Evolutionary conservation across 2,329 filamentous ascomycete genomes (phyloP), one percentile per base, ranked within the genome.

Genomic region (Massarina eburnea): DNA sequence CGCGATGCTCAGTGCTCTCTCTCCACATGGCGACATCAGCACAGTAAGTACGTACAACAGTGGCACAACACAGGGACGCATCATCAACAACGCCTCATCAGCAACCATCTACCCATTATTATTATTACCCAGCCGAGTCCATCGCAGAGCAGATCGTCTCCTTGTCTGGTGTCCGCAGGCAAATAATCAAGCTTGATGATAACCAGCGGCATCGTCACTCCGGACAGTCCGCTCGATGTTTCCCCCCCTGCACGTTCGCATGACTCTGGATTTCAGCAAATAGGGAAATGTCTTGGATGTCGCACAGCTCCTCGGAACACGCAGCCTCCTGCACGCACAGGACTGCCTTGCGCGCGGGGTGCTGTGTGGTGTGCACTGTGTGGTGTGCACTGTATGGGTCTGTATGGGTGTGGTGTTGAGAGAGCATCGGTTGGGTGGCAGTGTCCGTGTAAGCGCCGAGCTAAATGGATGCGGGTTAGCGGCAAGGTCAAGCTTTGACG

Each of bases 211-310:
- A 45, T 43, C 27, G 42, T 43, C 40, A 34, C 45, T 46, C 46
- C 41, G 43, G 43, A 52, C 51, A 54, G 48, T 53, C 53, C 51
- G 19, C 49, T 15, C 6, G 12, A 19, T 4, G 15, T 15, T 26
- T 21, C 12, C 35, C 21, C 12, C 35, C 21, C 50, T 48, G 50
- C 59, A 49, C 45, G 66, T 67, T 70, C 66, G 67, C 67, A 70
- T 67, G 61, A 67, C 52, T 57, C 33, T 43, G 22, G 24, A 7
- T n/a, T 26, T 26, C 45, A 52, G 53, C 66, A 59, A 69, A 69
- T 68, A 51, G 43, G 29, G 56, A 57, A 41, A 33, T 43, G 32
- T 39, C 45, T 42, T 21, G 40, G 36, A 33, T 45, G 49, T 52
- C 47, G 49, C 43, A 57, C 50, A 46, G 43, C 49, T 42, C 52